Base-by-base conservation (phyloP, 441 rosid genomes). In the Gossypium davidsonii region DNA sequence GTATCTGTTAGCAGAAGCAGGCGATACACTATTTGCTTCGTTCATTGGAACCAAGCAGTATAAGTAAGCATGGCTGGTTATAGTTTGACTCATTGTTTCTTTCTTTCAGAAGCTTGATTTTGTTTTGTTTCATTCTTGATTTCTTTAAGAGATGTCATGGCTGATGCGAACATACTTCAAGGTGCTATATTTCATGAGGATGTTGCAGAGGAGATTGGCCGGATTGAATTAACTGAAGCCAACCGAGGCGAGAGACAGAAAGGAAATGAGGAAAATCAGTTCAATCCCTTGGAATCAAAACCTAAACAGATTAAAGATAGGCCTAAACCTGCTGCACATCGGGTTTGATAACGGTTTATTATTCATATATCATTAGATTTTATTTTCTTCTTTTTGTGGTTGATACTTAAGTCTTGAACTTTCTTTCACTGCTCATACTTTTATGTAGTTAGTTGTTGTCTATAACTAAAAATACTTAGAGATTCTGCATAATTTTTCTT, bases 101-200 rank as follows among this genome's bases (percentile, higher is more conserved):
- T 48, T 25, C 73, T 49, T 77, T 71, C 31, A 60, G 21, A 57
- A 25, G 4, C 8, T 34, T 78, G 60, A 65, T 34, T 26, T 25
- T 6, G 15, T 57, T 57, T 57, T 59, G 59, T 21, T 56, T 4
- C 26, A 46, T 49, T 31, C 44, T 25, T 62, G 46, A 70, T 53
- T n/a, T 72, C 49, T 71, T 79, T 66, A 80, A 94, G 99, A 91
- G 99, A 94, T 88, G 80, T 92, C 57, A 82, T 94, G 90, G 90
- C 97, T 10, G 99, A 94, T 82, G 99, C 89, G 55, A 92, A 94
- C 77, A 92, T 94, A 82, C 87, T 94, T 59, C 99, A 92, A 92
- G 96, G 98, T 79, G 94, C 86, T 63, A 84, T 92, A 74, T 94
- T 94, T 86, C 94, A 91, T n/a, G 98, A 94, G 75, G 98, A 92